These are phyloP conservation scores for Kernera saxatilis DNA, from an alignment of 345 rosid species.

Conservation along the genomic window DNA sequence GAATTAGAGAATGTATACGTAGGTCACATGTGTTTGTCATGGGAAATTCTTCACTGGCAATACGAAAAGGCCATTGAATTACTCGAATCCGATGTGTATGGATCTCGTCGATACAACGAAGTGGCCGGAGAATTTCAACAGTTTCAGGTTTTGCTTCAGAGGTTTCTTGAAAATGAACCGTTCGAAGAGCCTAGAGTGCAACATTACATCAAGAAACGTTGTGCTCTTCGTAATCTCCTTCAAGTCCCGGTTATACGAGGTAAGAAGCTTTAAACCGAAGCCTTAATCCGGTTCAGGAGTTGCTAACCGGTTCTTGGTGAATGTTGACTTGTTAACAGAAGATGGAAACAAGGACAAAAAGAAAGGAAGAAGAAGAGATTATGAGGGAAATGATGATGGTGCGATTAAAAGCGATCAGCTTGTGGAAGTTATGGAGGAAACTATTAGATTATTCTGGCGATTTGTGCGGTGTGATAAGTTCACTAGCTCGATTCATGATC, in stretches of 20 bases:
- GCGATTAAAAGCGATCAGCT: constrained; percentile 46
- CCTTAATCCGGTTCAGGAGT: neutral
- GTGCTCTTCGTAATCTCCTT: constrained; percentile 67
- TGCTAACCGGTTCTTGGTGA: neutral
- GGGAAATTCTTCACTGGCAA: constrained; percentile 99
- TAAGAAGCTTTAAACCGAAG: constrained; percentile 14
- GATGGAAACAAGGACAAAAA: constrained; percentile 50
- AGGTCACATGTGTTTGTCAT: constrained; percentile 95
- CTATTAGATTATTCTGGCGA: constrained; percentile 81
- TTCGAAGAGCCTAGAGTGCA: constrained; percentile 81
- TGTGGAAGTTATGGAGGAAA: constrained; percentile 88
- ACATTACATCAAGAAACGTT: constrained; percentile 66
- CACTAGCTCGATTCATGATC: constrained; percentile 27
- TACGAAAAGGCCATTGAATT: constrained; percentile 68
- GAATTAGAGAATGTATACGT: constrained; percentile 83
- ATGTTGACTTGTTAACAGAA: constrained; percentile 65
- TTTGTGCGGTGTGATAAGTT: constrained; percentile 77
- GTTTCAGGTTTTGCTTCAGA: constrained; percentile 79
- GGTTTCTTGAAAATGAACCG: constrained; percentile 79
- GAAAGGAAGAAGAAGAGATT: constrained; percentile 36
- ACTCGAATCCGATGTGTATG: constrained; percentile 64
- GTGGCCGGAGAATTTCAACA: constrained; percentile 90
- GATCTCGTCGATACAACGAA: constrained; percentile 56
- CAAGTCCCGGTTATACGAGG: constrained; percentile 94
- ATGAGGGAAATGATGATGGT: constrained; percentile 29